Evolutionary conservation across 768 basidiomycete species (phyloP), one percentile per base, ranked within the genome.

Genomic region (Mycena venus): DNA sequence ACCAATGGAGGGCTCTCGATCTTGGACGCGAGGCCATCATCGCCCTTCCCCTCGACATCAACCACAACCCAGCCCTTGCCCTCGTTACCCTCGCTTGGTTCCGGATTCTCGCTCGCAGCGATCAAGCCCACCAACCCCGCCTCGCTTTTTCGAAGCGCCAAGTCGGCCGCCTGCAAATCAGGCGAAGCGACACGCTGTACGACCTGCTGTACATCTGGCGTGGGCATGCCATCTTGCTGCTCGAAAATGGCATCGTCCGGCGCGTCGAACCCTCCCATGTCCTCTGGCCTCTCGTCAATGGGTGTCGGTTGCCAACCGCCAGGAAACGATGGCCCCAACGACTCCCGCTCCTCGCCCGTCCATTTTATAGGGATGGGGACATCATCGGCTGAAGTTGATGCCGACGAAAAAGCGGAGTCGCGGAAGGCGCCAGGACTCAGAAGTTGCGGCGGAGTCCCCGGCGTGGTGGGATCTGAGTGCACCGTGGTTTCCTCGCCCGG

Each of bases 11-110:
- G 68, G 17, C 29, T 23, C 32, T 21, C 44, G 11, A 31, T 4
- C 17, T 56, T 44, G 25, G 58, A 36, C 3, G 27, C 58, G 78
- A 10, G 25, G 2, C 21, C 47, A n/a, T 11, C 23, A 51, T 75
- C 60, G 78, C 80, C 55, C 77, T 78, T 82, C 34, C 86, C 85
- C 71, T 91, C 91, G 19, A 92, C 88, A 63, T 91, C 92, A 42
- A 93, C 89, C 29, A 93, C 83, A 2, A 93, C 92, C 92, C 92
- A 93, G 29, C 92, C 92, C 77, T 90, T 86, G 49, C 84, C 84
- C 58, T 83, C 83, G 70, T 90, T 86, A 47, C 84, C 84, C 58
- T 83, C 83, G 70, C 79, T 53, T 1, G 23, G n/a, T 3, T 61
- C 81, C 59, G 72, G 61, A 31, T 80, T 79, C 34, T 78, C 76